Evolutionary conservation across 352 stramenopile genomes (phyloP).

Genomic region (Phytophthora cajani): DNA sequence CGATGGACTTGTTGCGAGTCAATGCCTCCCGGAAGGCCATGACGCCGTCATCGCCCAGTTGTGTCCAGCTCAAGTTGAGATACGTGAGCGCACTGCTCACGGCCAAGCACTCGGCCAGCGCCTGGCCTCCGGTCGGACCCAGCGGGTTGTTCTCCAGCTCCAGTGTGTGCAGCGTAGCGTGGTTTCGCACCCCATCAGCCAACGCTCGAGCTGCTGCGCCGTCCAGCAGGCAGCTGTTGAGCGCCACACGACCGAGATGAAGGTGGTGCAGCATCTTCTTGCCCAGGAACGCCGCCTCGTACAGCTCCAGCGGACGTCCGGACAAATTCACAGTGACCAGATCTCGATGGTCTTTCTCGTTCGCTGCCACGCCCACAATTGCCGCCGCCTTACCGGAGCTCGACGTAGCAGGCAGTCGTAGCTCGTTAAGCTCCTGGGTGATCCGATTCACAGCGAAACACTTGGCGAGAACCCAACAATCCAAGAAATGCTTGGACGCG

Average conservation of each 20-base stretch:
- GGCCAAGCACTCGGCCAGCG: slow-evolving; percentile 65
- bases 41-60: slow-evolving; percentile 68
- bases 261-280: slow-evolving; percentile 82
- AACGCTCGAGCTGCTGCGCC: slow-evolving; percentile 57
- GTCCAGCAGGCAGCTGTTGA: slow-evolving; percentile 71
- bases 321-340: slow-evolving; percentile 62
- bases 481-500: slow-evolving; percentile 49
- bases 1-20: slow-evolving; percentile 49
- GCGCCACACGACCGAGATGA: slow-evolving; percentile 53
- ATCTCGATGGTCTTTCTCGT: slow-evolving; percentile 28
- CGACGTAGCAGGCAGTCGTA: slow-evolving; percentile 44
- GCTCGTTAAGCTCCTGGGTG: slow-evolving; percentile 63
- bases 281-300: slow-evolving; percentile 68
- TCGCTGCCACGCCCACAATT: slow-evolving; percentile 21
- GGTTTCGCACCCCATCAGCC: slow-evolving; percentile 71
- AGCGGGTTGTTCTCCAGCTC: slow-evolving; percentile 80
- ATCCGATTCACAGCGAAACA: slow-evolving; percentile 70
- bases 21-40: slow-evolving; percentile 53
- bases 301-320: slow-evolving; percentile 52
- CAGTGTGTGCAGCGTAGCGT: slow-evolving; percentile 61
- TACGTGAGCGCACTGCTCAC: slow-evolving; percentile 65
- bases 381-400: slow-evolving; percentile 6
- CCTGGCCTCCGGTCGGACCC: slow-evolving; percentile 49
- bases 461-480: slow-evolving; percentile 74
- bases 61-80: slow-evolving; percentile 84